Percentiles rank a stretch among this genome's conserved stretches.
Conservation (phyloP, 257 asterid genomes). For the Rehmannia glutinosa region DNA sequence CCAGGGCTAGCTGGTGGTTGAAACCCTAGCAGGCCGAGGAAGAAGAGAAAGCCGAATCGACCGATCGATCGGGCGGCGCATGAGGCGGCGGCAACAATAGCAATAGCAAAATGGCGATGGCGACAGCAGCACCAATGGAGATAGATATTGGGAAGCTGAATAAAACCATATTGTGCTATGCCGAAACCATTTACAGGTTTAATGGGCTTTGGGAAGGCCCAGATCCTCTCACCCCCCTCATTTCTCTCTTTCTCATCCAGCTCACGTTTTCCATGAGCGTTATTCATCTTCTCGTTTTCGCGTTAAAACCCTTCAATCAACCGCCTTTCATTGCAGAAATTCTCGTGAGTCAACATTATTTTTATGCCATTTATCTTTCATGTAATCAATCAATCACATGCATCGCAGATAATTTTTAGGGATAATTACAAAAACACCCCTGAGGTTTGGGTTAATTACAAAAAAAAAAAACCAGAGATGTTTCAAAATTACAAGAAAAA, state of each 20-base stretch:
- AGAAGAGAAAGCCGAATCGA: slow-evolving; percentile 26
- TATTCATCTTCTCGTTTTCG: slow-evolving; percentile 45
- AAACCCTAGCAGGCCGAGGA: slow-evolving; percentile 21
- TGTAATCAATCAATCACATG: not conserved
- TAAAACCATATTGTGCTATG: slow-evolving; percentile 50
- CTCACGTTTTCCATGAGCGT: slow-evolving; percentile 50
- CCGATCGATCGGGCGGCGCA: too few species aligned
- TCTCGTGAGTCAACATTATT: slow-evolving; percentile 41
- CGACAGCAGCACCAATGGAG: not conserved
- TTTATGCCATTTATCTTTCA: not conserved
- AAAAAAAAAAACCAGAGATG: too few species aligned
- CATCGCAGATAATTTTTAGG: too few species aligned
- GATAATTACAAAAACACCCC: too few species aligned
- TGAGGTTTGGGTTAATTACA: too few species aligned
- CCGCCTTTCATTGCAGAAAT: slow-evolving; percentile 74
- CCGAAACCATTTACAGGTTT: slow-evolving; percentile 68
- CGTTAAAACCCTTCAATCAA: slow-evolving; percentile 59
- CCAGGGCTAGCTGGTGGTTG: slow-evolving; percentile 6
- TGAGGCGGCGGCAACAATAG: slow-evolving; percentile 5
- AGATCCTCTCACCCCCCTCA: slow-evolving; percentile 76
- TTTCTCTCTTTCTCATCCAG: slow-evolving; percentile 83
- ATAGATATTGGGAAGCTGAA: slow-evolving; percentile 32
- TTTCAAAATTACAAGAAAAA: too few species aligned
- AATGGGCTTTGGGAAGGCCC: slow-evolving; percentile 99
- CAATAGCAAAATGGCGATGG: too few species aligned